Conservation (phyloP, 768 basidiomycete species). For the Imleria badia region DNA sequence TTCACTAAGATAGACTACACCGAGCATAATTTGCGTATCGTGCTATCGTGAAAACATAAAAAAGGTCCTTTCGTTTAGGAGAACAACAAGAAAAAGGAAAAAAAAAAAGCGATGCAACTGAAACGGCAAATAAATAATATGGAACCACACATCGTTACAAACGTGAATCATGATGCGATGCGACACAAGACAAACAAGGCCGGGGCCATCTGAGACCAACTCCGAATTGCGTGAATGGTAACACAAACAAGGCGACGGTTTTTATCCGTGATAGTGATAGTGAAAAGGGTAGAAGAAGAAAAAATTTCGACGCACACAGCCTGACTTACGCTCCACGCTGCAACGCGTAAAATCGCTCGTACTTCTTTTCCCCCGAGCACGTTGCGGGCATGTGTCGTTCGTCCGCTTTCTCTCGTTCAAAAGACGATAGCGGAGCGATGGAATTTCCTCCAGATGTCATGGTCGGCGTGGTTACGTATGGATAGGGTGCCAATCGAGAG, state of each 20-base stretch:
- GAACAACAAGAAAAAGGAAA: neutral
- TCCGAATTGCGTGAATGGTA: constrained; percentile 3
- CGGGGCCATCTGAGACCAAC: neutral
- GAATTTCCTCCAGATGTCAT: constrained; percentile 32
- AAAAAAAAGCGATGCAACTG: neutral
- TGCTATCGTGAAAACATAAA: neutral
- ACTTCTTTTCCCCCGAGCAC: constrained; percentile 38
- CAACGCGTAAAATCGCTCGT: constrained; percentile 29
- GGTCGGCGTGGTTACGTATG: constrained; percentile 40
- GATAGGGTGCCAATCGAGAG: constrained; percentile 35
- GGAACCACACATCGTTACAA: neutral
- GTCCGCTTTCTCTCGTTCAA: constrained; percentile 56
- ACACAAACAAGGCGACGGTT: constrained; percentile 7
- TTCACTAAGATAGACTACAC: constrained; percentile 28
- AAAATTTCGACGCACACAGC: neutral
- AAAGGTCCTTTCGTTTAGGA: neutral
- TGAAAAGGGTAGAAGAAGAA: neutral
- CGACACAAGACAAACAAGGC: constrained; percentile 6
- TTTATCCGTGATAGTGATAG: neutral
- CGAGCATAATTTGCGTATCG: constrained; percentile 17
- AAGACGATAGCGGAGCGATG: constrained; percentile 39
- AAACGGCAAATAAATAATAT: constrained; percentile 18
- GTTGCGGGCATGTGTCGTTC: constrained; percentile 50
- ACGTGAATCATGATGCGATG: constrained; percentile 3
- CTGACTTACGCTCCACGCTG: constrained; percentile 15